phyloP scores from a whole-genome alignment of 768 basidiomycete genomes.

The Calocybe indica region DNA sequence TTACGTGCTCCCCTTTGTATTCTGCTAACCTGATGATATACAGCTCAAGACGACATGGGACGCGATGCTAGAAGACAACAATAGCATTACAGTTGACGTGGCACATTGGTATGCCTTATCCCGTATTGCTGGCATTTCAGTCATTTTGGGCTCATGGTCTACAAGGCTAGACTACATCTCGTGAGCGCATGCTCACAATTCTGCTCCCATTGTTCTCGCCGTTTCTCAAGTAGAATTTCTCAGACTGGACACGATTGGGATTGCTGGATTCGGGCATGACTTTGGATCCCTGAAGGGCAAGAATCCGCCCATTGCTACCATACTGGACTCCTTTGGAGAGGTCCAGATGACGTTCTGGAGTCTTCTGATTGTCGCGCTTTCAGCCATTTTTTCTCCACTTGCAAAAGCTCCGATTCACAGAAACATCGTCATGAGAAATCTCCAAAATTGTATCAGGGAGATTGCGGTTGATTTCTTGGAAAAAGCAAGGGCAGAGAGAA shows the following conservation, averaged over 20 bases:
- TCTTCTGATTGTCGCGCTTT: conserved; percentile 18
- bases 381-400: no score
- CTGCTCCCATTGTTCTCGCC: background rate
- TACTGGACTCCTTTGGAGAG: conserved; percentile 24
- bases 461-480: conserved; percentile 24
- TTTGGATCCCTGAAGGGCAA: conserved; percentile 40
- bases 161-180: conserved; percentile 35
- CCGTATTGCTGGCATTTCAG: background rate
- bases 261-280: conserved; percentile 44
- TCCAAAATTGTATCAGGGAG: conserved; percentile 15
- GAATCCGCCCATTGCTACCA: conserved; percentile 20
- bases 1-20: background rate
- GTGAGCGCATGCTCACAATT: conserved; percentile 15
- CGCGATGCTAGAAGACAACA: conserved; percentile 9
- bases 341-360: conserved; percentile 6
- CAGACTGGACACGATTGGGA: conserved; percentile 44
- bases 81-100: conserved; percentile 30
- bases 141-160: background rate
- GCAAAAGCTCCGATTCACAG: no score
- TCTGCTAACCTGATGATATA: background rate
- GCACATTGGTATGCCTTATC: conserved; percentile 27
- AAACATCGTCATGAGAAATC: conserved; percentile 3
- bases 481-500: conserved; percentile 17
- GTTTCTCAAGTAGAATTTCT: background rate
- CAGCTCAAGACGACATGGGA: conserved; percentile 23